Evolutionary conservation across 73 alveolate genomes (phyloP), one percentile per base, ranked within the genome.

Genomic region (Paramecium pentaurelia): DNA sequence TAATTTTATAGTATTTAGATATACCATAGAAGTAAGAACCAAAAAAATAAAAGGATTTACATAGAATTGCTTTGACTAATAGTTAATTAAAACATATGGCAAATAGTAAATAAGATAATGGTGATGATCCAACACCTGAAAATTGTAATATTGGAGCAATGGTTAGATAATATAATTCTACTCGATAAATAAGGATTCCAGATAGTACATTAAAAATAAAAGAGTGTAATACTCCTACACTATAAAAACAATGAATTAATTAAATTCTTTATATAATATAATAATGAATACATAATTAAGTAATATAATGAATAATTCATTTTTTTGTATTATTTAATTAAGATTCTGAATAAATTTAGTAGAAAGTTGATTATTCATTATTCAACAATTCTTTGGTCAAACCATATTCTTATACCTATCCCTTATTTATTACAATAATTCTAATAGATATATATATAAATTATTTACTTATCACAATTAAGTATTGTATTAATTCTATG

Each of bases 401-500:
- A 8, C 88, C 94, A 49, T 60, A 89, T 71, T 89, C 89, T 28
- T 32, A 34, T 3, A 87, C 54, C 34, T 38, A 12, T 34, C 93
- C 89, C 2, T 87, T 60, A 18, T 87, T 86, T 7, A 60, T 36
- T 1, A 87, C 88, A 42, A 87, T 25, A 10, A 87, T 44, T 32
- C 83, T 86, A 68, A 14, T 6, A 20, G n/a, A n/a, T 16, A 18
- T 68, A 16, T 28, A 32, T 11, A 16, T 30, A 80, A 2, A 3
- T 8, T 71, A 73, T 2, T 14, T 68, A 68, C 88, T 92, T 94
- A 92, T 95, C 94, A 0, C 94, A 95, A 93, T 93, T 77, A 30
- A 93, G 44, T 11, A 95, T 93, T 8, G 97, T 95, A 80, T 95
- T 93, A 12, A 95, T 89, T 58, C 98, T 93, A 86, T 95, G 97